These are phyloP conservation scores for Termitomyces sp. DNA, from an alignment of 1,284 basidiomycete species.

Conservation along the genomic window DNA sequence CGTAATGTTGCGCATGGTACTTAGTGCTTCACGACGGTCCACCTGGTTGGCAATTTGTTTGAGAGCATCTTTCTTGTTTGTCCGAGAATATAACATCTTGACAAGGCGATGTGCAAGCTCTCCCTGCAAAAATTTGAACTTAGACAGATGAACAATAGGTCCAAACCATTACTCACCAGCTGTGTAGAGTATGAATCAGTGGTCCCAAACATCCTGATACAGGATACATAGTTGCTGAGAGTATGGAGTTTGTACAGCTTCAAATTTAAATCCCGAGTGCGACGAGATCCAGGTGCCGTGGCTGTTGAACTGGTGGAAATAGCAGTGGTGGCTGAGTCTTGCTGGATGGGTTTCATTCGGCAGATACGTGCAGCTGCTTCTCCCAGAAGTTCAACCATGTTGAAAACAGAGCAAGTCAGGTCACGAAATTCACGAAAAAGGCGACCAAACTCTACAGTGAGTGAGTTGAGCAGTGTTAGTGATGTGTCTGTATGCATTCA, in stretches of 20 bases:
- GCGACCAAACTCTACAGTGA: conserved; percentile 22
- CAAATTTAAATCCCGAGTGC: conserved; percentile 23
- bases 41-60: conserved; percentile 20
- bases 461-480: conserved; percentile 17
- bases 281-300: conserved; percentile 1
- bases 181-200: conserved; percentile 30
- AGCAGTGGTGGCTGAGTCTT: not conserved
- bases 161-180: conserved; percentile 21
- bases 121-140: conserved; percentile 19
- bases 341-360: not conserved
- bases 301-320: not conserved
- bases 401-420: conserved; percentile 18
- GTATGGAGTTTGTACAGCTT: conserved; percentile 32
- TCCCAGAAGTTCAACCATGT: conserved; percentile 24
- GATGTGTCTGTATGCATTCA: conserved; percentile 30
- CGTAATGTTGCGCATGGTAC: too few relatives aligned
- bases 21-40: not conserved
- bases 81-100: conserved; percentile 23
- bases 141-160: not conserved
- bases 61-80: conserved; percentile 24
- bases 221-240: conserved; percentile 28
- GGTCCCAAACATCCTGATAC: conserved; percentile 29
- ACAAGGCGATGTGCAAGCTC: conserved; percentile 26
- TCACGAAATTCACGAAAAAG: conserved; percentile 24
- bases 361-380: conserved; percentile 23